Evolutionary conservation across 78 protist species (phyloP).

Genomic region (Guillardia theta): DNA sequence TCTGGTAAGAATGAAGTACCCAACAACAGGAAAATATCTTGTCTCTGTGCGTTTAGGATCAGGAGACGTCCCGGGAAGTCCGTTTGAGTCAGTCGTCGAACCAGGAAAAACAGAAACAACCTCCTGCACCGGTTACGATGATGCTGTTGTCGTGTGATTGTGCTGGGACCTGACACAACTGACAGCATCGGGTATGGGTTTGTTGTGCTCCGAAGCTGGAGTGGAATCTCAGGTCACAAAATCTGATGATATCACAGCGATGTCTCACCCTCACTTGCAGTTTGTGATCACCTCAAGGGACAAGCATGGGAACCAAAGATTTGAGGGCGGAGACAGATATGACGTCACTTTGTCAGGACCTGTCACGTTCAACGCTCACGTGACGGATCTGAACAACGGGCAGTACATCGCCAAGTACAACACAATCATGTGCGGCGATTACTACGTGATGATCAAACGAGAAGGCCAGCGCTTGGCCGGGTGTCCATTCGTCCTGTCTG

Average conservation of each 20-base stretch:
- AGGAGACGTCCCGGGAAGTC: not conserved
- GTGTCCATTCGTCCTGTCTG: not conserved
- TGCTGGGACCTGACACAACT: too few relatives aligned
- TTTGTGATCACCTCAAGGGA: not conserved
- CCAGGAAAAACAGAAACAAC: not conserved
- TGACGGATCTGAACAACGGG: not conserved
- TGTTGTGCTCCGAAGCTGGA: constrained; percentile 17
- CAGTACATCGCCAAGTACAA: not conserved
- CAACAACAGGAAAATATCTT: not conserved
- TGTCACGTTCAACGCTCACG: not conserved
- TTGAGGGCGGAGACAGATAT: not conserved
- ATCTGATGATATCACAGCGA: too few relatives aligned
- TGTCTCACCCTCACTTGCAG: too few relatives aligned
- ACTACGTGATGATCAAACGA: not conserved
- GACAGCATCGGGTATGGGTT: constrained; percentile 1
- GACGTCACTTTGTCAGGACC: not conserved
- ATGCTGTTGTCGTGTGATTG: too few relatives aligned
- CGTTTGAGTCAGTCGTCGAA: not conserved
- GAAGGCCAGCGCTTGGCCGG: not conserved
- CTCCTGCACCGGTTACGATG: too few relatives aligned
- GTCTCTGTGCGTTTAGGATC: not conserved
- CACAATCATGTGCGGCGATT: constrained; percentile 17
- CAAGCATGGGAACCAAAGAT: not conserved
- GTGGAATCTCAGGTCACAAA: too few relatives aligned
- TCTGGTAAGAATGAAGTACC: too few relatives aligned